phyloP scores from a whole-genome alignment of 129 eudicot genomes.

The Arctium lappa region DNA sequence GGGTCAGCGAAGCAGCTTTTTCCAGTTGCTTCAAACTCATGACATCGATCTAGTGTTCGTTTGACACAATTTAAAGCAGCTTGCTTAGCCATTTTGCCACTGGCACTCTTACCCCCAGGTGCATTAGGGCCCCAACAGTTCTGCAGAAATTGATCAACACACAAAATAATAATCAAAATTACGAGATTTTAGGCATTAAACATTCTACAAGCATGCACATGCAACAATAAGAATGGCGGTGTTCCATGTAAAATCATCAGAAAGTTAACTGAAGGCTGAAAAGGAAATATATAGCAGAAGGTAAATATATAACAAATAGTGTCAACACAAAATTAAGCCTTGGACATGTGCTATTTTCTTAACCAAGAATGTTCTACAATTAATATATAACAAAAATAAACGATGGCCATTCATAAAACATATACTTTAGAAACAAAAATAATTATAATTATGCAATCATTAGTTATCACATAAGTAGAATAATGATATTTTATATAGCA shows the following conservation, averaged over 20 bases:
- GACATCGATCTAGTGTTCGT: slow-evolving; percentile 57
- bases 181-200: background rate
- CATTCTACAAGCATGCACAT: background rate
- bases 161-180: background rate
- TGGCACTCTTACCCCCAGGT: slow-evolving; percentile 52
- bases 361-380: no score
- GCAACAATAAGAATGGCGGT: background rate
- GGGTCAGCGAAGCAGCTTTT: slow-evolving; percentile 71
- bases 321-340: no score
- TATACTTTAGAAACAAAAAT: no score
- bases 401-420: no score
- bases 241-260: no score
- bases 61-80: slow-evolving; percentile 63
- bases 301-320: no score
- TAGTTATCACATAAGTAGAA: no score
- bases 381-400: no score
- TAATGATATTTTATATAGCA: no score
- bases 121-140: slow-evolving; percentile 65
- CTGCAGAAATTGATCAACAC: slow-evolving; percentile 26
- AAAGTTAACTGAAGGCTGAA: background rate
- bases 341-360: no score
- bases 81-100: slow-evolving; percentile 71
- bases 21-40: slow-evolving; percentile 52
- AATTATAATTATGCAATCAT: no score
- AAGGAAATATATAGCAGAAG: no score